Percentiles rank a stretch among this genome's conserved stretches.
phyloP scores from a whole-genome alignment of 345 rosid genomes.

The Gossypium australe region DNA sequence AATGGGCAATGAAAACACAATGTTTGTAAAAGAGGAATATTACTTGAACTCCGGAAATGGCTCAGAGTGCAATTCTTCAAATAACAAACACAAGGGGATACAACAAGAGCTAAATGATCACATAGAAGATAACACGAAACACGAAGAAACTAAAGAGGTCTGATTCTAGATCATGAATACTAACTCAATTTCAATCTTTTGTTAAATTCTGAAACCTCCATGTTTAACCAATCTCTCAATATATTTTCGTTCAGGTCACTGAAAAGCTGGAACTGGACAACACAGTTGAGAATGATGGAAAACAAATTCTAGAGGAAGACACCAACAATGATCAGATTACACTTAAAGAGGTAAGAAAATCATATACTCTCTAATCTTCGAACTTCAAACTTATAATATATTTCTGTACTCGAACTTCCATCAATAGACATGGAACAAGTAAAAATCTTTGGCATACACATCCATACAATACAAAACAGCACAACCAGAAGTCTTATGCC shows the following conservation, averaged over 20 bases:
- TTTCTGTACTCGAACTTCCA: background rate
- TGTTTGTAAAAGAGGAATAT: background rate
- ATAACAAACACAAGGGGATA: background rate
- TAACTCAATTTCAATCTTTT: background rate
- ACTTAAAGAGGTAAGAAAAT: background rate
- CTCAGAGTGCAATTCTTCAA: background rate
- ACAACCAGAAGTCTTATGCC: background rate
- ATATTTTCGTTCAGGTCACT: background rate
- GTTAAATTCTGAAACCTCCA: background rate
- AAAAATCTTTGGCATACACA: background rate
- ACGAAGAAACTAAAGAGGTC: conserved; percentile 6
- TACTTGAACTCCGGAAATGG: background rate
- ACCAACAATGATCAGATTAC: too few species aligned
- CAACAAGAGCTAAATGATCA: background rate
- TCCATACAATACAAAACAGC: background rate
- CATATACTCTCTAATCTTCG: background rate
- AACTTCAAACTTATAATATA: background rate
- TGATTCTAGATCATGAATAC: background rate
- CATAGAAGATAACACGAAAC: background rate
- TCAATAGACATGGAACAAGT: background rate
- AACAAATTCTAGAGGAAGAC: background rate
- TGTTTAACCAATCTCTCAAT: background rate
- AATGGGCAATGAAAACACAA: background rate
- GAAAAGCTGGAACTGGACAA: background rate
- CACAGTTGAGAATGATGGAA: conserved; percentile 7